Conservation (phyloP, 768 basidiomycete species). For the Pilatotrama ljubarskyi region DNA sequence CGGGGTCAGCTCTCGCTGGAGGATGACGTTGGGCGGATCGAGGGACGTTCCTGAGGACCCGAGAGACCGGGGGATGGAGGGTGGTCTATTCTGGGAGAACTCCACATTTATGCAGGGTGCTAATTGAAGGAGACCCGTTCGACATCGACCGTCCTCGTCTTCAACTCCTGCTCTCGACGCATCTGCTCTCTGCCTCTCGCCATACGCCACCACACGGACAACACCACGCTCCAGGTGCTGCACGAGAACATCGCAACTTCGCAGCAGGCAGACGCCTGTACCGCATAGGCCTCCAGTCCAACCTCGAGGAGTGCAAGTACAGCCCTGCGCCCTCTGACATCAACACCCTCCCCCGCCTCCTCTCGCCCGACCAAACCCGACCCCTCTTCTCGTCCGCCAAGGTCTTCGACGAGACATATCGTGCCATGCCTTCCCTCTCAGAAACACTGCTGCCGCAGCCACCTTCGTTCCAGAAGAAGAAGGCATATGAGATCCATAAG, state of each 20-base stretch:
- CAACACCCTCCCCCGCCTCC: background rate
- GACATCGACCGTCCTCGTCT: background rate
- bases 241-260: no score
- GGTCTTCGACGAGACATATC: background rate
- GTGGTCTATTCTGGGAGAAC: background rate
- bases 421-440: conserved; percentile 16
- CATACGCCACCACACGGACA: background rate
- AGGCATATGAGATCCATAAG: conserved; percentile 69
- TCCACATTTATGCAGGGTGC: background rate
- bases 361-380: no score
- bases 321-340: conserved; percentile 7
- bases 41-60: conserved; percentile 5
- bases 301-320: background rate
- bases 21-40: conserved; percentile 4
- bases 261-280: background rate
- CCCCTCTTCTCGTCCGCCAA: background rate
- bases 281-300: background rate
- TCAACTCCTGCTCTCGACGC: background rate
- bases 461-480: conserved; percentile 85
- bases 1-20: background rate
- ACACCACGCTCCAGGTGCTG: no score
- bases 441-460: conserved; percentile 71
- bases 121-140: background rate
- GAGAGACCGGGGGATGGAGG: background rate
- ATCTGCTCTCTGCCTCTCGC: background rate